Evolutionary conservation across 192 early-diverging fungal species (phyloP), one percentile per base, ranked within the genome.

Genomic region (Coemansia umbellata): DNA sequence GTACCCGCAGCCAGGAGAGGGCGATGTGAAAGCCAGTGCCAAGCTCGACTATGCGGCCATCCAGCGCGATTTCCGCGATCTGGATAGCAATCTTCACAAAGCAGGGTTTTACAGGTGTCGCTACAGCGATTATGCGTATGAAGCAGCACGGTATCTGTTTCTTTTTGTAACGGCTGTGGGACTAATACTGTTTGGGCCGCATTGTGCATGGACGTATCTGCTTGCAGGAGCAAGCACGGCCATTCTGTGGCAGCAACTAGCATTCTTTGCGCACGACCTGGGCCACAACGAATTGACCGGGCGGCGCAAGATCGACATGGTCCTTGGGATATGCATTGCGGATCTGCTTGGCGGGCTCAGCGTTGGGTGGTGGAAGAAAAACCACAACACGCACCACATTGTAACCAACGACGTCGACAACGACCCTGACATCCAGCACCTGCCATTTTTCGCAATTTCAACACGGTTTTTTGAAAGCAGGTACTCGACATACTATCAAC

Each of bases 391-490:
- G 31, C 95, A 98, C 75, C 95, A 98, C 77, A 91, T 95, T 37
- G 81, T 94, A 40, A 94, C 95, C 50, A 98, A 98, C 79, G 79
- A 93, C 64, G 84, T 87, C 8, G 87, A 90, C 64, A 85, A 98
- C 78, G 95, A 98, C 73, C 95, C 95, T 1, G 93, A 98, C 67
- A 94, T 98, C 63, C 95, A 98, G 76, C 95, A 95, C 63, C 57
- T 98, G 73, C 95, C 95, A 31, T 95, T 98, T 79, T 83, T 95
- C 60, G 93, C 95, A 5, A 74, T 98, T 23, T 85, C 88, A 11
- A 84, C 86, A 30, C 70, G 82, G 22, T 83, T 94, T 60, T 85
- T 92, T 53, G 66, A 87, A 52, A 86, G 81, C 56, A 62, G 94
- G 27, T 94, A 90, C 70, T 98, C 95, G 17, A 82, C 87, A 19